Base-by-base conservation (phyloP, 495 filamentous ascomycete genomes). In the Penicillium mononematosum region DNA sequence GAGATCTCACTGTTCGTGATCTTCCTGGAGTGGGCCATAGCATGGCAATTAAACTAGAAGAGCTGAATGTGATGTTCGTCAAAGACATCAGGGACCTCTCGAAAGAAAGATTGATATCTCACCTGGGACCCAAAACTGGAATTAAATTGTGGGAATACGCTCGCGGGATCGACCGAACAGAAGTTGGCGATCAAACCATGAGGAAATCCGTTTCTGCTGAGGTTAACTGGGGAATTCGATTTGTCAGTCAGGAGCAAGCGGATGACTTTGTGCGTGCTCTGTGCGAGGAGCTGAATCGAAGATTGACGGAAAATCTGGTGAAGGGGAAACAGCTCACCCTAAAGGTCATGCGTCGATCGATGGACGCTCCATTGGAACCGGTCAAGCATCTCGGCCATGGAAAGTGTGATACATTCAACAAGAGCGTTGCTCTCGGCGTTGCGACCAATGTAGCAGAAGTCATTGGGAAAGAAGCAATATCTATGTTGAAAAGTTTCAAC, bases 141-240 rank as follows among this genome's bases (percentile, higher is more conserved):
- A 87, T 89, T 54, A 96, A 89, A 70, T 79, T 98, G 7, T 96
- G 85, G 83, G 89, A 96, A 51, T 96, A 95, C 64, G 81, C 93
- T 27, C 84, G 92, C 14, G 94, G 94, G 1, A 90, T 98, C 51
- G 95, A 98, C 70, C 78, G 81, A 43, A 78, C 84, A 0, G 92
- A 96, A 70, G 90, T 98, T 27, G 94, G 94, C 32, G 88, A 91
- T 45, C 87, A 92, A 66, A 78, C 82, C 0, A 66, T 83, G 12
- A 83, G 94, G 34, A 96, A 97, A 66, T 96, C 92, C 0, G 89
- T 98, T 12, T 96, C 92, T 2, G 93, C 92, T 0, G 92, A 98
- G 58, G 90, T 98, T 56, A 98, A 96, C 63, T 98, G 95, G 95
- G 94, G 94, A 3, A 94, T 98, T 50, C 85, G 94, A 29, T 98